These are phyloP conservation scores for Aspergillus avenaceus DNA, from an alignment of 495 filamentous ascomycete species.

Conservation along the genomic window DNA sequence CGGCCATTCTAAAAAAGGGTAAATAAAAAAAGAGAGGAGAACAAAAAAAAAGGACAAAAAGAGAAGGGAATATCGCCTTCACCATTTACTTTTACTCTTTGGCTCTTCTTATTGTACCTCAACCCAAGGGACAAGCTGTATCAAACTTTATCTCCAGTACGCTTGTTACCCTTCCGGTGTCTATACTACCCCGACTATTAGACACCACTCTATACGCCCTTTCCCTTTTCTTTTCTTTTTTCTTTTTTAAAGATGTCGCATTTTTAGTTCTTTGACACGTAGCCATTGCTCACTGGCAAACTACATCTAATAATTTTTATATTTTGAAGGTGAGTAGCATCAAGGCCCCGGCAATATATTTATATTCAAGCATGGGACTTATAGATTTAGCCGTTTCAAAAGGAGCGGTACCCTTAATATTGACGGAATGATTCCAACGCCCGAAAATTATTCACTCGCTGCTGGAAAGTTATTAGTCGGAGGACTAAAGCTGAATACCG, in stretches of 20 bases:
- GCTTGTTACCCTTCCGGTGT: neutral
- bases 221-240: neutral
- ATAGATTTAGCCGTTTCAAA: constrained; percentile 4
- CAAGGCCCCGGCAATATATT: neutral
- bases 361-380: neutral
- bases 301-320: neutral
- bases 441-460: constrained; percentile 16
- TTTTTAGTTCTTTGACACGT: neutral
- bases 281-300: neutral
- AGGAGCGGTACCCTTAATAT: neutral
- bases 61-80: neutral
- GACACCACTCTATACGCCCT: neutral
- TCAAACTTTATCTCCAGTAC: neutral
- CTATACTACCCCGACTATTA: neutral
- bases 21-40: neutral
- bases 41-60: neutral
- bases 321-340: neutral
- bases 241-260: too few species aligned
- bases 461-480: constrained; percentile 24
- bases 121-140: too few species aligned
- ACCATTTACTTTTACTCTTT: neutral
- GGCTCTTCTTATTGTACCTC: too few species aligned
- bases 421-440: constrained; percentile 34
- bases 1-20: neutral
- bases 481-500: constrained; percentile 24